Evolutionary conservation across 2,329 filamentous ascomycete genomes (phyloP).

Genomic region (Sphaerulina musiva): DNA sequence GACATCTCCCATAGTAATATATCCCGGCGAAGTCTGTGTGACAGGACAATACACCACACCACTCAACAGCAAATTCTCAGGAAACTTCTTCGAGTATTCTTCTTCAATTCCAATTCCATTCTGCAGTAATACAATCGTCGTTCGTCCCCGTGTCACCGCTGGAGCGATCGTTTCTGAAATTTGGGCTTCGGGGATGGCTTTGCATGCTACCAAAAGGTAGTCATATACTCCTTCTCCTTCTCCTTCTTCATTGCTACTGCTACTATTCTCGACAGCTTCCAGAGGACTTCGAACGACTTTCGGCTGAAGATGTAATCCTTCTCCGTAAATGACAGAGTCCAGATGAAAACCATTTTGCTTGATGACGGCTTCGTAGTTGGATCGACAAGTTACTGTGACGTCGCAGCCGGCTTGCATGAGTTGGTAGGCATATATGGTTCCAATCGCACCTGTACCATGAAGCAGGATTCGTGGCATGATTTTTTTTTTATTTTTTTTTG

Average conservation of each 20-base stretch:
- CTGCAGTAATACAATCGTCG: conserved; percentile 54
- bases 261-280: conserved; percentile 30
- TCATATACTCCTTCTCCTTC: conserved; percentile 34
- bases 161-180: conserved; percentile 35
- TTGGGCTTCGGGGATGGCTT: conserved; percentile 40
- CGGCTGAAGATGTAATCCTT: conserved; percentile 34
- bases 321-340: conserved; percentile 35
- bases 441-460: conserved; percentile 42
- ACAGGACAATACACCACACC: conserved; percentile 51
- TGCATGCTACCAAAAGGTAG: conserved; percentile 44
- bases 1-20: conserved; percentile 43
- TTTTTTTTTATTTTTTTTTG: too few relatives aligned
- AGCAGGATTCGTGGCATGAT: conserved; percentile 32
- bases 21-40: conserved; percentile 45
- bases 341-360: conserved; percentile 38
- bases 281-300: conserved; percentile 32
- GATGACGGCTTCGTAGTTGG: conserved; percentile 40
- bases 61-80: conserved; percentile 49
- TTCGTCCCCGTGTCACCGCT: conserved; percentile 38
- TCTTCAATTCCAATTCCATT: conserved; percentile 58
- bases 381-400: conserved; percentile 42
- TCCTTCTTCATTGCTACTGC: too few relatives aligned
- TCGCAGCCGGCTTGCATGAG: conserved; percentile 35
- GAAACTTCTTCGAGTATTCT: conserved; percentile 47
- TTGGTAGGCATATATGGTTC: conserved; percentile 40